Base-by-base conservation (phyloP, 805 yeast species). In the Teunomyces lycoperdinae region DNA sequence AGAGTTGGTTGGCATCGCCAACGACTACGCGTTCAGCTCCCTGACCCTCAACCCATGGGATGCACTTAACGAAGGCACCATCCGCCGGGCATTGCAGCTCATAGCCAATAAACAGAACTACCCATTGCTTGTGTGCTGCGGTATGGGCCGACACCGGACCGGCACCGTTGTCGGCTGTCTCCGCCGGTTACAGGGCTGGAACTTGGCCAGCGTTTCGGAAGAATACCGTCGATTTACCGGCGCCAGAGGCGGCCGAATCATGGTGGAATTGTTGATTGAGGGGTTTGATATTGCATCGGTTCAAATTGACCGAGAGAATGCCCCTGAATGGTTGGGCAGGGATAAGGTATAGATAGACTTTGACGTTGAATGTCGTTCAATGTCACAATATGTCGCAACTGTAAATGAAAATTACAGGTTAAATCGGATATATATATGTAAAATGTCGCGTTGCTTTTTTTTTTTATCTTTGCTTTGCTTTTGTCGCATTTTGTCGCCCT, bases 71-170 rank as follows among this genome's bases (percentile, higher is more conserved):
- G 96, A 90, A 60, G 76, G 80, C 36, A 81, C 95, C 17, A 89
- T 92, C 45, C 79, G 81, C 26, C 83, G 82, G 51, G 96, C 97
- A 0, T 68, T 92, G 51, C 86, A 84, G 51, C 76, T 89, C 30
- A 86, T 92, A 14, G 80, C 84, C 39, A 79, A 88, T 57, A 78
- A 77, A 52, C 76, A 80, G n/a, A 81, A 83, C 62, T 88, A 89
- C 59, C 98, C 99, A 0, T 58, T 94, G 51, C 70, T 94, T 44
- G 91, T 91, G 4, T 94, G 98, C 65, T 94, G 98, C 59, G 97
- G 97, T 10, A 94, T 94, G 99, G 99, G 99, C 0, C 75, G 99
- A 56, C 99, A 92, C 66, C 76, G 99, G 54, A 91, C 98, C 0
- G 99, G 99, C 1, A 91, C 98, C 0, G 96, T 94, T 3, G 82